These are phyloP conservation scores for Termitomyces eurrhizus DNA, from an alignment of 768 basidiomycete genomes.

Conservation along the genomic window DNA sequence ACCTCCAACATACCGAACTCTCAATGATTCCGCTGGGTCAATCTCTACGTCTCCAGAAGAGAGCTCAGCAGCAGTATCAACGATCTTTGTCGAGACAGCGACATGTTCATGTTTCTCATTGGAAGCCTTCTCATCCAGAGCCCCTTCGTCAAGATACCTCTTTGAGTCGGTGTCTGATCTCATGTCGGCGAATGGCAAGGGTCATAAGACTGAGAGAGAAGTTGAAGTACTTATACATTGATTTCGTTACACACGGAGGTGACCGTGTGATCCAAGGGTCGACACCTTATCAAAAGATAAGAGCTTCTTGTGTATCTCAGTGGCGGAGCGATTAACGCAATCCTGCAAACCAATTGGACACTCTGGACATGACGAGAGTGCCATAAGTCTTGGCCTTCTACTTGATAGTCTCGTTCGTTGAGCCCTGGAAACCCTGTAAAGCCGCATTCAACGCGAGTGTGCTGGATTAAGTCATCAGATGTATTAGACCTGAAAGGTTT, in stretches of 20 bases:
- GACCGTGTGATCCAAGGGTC: neutral
- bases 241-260: neutral
- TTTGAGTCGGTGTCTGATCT: neutral
- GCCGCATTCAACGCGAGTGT: neutral
- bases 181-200: neutral
- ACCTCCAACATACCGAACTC: slow-evolving; percentile 40
- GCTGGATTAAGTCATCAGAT: neutral
- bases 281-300: neutral
- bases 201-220: neutral
- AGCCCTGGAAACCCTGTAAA: neutral
- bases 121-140: slow-evolving; percentile 16
- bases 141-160: slow-evolving; percentile 37
- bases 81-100: slow-evolving; percentile 41
- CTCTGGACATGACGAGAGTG: neutral
- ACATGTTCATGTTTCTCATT: slow-evolving; percentile 31
- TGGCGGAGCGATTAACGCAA: too few relatives aligned
- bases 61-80: slow-evolving; percentile 62
- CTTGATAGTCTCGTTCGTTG: neutral
- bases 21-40: slow-evolving; percentile 47
- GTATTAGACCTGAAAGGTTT: neutral
- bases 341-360: too few relatives aligned
- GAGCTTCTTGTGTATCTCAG: neutral
- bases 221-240: neutral
- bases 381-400: neutral
- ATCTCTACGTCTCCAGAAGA: slow-evolving; percentile 43